Evolutionary conservation across 1,284 basidiomycete genomes (phyloP).

Genomic region (Moesziomyces sp.): DNA sequence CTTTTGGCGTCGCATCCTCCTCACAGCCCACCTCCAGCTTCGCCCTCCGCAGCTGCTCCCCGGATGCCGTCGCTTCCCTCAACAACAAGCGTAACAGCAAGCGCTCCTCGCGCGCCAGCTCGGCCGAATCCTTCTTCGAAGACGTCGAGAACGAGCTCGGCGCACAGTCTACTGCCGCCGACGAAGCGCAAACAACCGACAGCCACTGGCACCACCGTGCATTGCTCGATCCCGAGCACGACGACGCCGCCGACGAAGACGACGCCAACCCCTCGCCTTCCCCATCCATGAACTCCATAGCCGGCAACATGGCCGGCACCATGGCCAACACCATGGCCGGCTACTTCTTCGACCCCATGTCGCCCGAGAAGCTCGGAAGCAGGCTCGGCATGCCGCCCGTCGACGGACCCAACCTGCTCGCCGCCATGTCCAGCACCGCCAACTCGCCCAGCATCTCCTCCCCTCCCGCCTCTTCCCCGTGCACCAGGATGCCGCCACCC

Average conservation of each 20-base stretch:
- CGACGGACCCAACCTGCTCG: constrained; percentile 36
- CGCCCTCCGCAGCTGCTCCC: constrained; percentile 21
- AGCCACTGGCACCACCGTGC: constrained; percentile 3
- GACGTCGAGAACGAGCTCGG: constrained; percentile 37
- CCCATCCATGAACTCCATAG: constrained; percentile 34
- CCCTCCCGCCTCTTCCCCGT: constrained; percentile 39
- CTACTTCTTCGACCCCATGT: constrained; percentile 62
- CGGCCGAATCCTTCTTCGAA: constrained; percentile 37
- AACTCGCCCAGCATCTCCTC: constrained; percentile 35
- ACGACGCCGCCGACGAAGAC: constrained; percentile 8
- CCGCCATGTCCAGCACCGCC: constrained; percentile 36
- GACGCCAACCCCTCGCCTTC: constrained; percentile 46
- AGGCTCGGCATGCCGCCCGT: constrained; percentile 25
- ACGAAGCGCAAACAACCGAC: constrained; percentile 3
- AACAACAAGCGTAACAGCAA: constrained; percentile 14
- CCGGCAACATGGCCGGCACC: constrained; percentile 22
- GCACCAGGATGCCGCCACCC: constrained; percentile 40
- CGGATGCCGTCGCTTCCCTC: constrained; percentile 14
- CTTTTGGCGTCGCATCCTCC: constrained; percentile 23
- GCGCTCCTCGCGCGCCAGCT: constrained; percentile 30
- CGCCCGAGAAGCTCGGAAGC: constrained; percentile 49
- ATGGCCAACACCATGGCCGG: constrained; percentile 41
- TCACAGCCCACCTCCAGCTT: constrained; percentile 24
- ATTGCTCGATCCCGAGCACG: constrained; percentile 6
- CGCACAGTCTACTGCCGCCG: constrained; percentile 4